These are phyloP conservation scores for Gypsophila paniculata DNA, from an alignment of 179 eudicot genomes.

Conservation along the genomic window DNA sequence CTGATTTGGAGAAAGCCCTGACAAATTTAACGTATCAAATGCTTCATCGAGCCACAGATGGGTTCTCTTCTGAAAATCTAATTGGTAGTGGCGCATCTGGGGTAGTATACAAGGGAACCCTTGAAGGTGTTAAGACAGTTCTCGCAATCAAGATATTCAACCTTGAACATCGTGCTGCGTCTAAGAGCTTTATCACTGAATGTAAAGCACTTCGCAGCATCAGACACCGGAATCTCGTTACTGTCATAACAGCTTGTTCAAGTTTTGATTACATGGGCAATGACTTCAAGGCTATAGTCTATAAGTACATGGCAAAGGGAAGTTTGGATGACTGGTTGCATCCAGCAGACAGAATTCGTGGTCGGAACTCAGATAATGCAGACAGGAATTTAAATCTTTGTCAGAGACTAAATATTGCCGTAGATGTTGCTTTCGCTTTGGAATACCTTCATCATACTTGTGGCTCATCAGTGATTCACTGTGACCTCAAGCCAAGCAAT, in stretches of 20 bases:
- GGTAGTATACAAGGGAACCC: conserved; percentile 26
- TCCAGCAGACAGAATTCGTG: not conserved
- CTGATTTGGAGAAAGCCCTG: conserved; percentile 1
- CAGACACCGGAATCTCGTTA: conserved; percentile 32
- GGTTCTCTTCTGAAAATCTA: conserved; percentile 26
- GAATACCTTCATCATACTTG: conserved; percentile 27
- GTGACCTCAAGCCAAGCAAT: conserved; percentile 34
- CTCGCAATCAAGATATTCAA: conserved; percentile 31
- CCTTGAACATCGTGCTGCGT: conserved; percentile 15
- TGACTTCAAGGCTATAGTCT: conserved; percentile 27
- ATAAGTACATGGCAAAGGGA: conserved; percentile 25
- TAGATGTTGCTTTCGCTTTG: conserved; percentile 29
- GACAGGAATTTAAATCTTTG: conserved; percentile 16
- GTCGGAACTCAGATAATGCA: not conserved
- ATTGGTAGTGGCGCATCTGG: conserved; percentile 29
- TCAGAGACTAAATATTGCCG: conserved; percentile 27
- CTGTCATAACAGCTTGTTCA: conserved; percentile 23
- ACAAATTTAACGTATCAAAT: conserved; percentile 21
- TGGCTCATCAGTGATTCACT: conserved; percentile 18
- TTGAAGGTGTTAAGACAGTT: conserved; percentile 11
- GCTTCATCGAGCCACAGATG: conserved; percentile 27
- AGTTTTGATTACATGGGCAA: conserved; percentile 21
- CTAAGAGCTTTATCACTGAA: conserved; percentile 28
- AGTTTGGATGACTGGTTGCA: conserved; percentile 32
- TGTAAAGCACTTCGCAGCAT: conserved; percentile 20